Base-by-base conservation (phyloP, 2,329 filamentous ascomycete species). In the Nemania sp. region DNA sequence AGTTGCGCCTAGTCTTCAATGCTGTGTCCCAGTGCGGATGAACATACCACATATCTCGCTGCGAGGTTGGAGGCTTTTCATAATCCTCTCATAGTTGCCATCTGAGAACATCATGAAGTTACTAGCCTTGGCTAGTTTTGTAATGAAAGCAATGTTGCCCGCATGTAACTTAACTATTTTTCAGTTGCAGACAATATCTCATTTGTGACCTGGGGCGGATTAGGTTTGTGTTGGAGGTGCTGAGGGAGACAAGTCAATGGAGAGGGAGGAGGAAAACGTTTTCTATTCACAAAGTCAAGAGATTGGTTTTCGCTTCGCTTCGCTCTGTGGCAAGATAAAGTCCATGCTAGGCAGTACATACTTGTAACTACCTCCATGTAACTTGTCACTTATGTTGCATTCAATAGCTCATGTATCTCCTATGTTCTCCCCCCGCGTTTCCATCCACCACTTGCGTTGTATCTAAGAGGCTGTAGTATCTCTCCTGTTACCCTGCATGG, bases 401-500 rank as follows among this genome's bases (percentile, higher is more conserved):
- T 46, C 12, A 34, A 39, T 12, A 29, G 6, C 5, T 13, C 2
- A 25, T 48, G 17, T 40, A 43, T 45, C 12, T 29, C 32, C 11
- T 39, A 39, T 39, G 12, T n/a, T 12, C 49, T 49, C 20, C n/a
- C 40, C 6, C 18, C 34, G 20, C 49, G 12, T 48, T 60, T 60
- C 49, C 59, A 32, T 5, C 21, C 53, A 39, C 48, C 49, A 48
- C 56, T 62, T 21, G 52, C 56, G 13, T 65, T 57, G 25, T 66
- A 62, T 21, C 51, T 63, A 4, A 57, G 43, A 20, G 60, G 54
- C 39, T 57, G 52, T 13, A 67, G 49, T 37, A 59, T 59, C 37
- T 67, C 64, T 17, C 49, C 55, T 35, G 57, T 62, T 3, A 51
- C 59, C 15, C 54, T 63, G 15, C 63, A 60, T 20, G 63, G 63